Conservation (phyloP, 2,329 filamentous ascomycete species). For the Neurospora crassa region DNA sequence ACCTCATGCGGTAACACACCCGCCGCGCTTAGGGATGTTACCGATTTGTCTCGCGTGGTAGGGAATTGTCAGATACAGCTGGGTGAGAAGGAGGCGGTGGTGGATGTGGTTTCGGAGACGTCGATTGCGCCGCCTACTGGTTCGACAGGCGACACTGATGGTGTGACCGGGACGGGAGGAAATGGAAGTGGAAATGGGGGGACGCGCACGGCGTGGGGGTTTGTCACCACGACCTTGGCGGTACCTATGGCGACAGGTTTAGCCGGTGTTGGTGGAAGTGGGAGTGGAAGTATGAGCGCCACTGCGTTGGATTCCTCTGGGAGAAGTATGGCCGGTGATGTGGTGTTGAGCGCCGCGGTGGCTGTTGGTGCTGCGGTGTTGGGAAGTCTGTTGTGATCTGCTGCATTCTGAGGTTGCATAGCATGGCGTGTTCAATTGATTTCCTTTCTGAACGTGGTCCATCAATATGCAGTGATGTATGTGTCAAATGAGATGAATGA, state of each 20-base stretch:
- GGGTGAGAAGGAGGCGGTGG: not conserved
- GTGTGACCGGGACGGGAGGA: not conserved
- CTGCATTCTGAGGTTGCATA: not conserved
- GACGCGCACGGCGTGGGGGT: not conserved
- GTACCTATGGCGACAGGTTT: not conserved
- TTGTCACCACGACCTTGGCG: not conserved
- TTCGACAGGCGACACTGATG: not conserved
- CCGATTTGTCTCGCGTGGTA: conserved; percentile 18
- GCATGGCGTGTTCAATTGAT: not conserved
- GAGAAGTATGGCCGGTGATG: not conserved
- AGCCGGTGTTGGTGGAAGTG: too few relatives aligned
- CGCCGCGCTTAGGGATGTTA: conserved; percentile 26
- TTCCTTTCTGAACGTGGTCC: not conserved
- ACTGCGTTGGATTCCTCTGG: not conserved
- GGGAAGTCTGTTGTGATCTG: not conserved
- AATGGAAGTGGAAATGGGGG: not conserved
- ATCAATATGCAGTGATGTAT: too few relatives aligned
- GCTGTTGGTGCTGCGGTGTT: not conserved
- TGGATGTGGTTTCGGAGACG: not conserved
- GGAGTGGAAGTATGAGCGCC: not conserved
- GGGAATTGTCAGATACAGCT: conserved; percentile 15
- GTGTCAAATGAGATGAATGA: not conserved
- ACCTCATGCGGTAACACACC: conserved; percentile 39
- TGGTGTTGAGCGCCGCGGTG: not conserved
- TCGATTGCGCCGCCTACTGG: not conserved